Percentiles rank a stretch among this genome's conserved stretches.
Evolutionary conservation across 306 rosid genomes (phyloP).

Genomic region (Ceratonia siliqua): DNA sequence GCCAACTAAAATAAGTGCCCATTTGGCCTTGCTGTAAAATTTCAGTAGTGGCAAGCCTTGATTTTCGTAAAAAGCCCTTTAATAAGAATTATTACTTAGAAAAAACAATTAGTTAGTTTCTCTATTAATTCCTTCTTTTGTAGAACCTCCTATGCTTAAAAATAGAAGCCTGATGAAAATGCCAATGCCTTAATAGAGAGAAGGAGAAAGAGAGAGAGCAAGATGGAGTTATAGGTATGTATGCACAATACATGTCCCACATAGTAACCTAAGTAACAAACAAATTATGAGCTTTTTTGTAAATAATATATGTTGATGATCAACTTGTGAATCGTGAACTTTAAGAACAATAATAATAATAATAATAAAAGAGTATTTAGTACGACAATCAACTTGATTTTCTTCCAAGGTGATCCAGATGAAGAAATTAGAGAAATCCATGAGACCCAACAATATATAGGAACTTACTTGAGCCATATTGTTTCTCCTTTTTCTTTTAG

Average conservation of each 20-base stretch:
- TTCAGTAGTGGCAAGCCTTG: background rate
- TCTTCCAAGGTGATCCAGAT: background rate
- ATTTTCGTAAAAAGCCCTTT: background rate
- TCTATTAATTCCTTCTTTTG: background rate
- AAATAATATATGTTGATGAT: background rate
- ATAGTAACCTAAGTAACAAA: background rate
- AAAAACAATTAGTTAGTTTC: background rate
- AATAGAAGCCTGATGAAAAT: background rate
- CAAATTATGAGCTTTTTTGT: background rate
- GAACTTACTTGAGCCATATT: background rate
- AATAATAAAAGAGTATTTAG: background rate
- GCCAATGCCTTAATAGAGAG: background rate
- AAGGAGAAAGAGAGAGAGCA: background rate
- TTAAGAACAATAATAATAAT: background rate
- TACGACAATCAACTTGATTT: background rate
- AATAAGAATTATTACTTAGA: background rate
- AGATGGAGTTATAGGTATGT: background rate
- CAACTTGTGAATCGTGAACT: background rate
- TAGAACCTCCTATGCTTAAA: background rate
- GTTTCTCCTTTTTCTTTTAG: background rate
- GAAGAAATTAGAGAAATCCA: background rate
- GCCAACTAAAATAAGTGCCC: conserved; percentile 7
- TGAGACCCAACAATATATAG: background rate
- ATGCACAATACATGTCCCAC: conserved; percentile 7
- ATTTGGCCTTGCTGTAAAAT: conserved; percentile 21